Evolutionary conservation across 2,329 filamentous ascomycete genomes (phyloP), one percentile per base, ranked within the genome.

Genomic region (Fusarium luffae): DNA sequence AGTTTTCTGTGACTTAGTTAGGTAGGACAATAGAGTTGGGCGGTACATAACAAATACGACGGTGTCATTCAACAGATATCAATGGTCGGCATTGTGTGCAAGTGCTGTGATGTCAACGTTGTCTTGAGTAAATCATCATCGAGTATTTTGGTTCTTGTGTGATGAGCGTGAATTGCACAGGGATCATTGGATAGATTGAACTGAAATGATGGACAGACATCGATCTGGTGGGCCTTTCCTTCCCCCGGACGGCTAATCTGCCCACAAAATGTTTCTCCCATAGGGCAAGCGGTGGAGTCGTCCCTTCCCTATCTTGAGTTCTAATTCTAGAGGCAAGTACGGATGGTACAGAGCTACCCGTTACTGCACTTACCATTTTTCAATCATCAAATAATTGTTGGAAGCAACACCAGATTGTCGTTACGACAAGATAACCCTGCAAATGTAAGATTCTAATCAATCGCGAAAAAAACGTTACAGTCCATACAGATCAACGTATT

Each of bases 261-360:
- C 51, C 68, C 67, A 70, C 68, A 70, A 70, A 70, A 57, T 70
- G 68, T 70, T 70, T 70, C 67, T 47, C 41, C 34, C 27, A 47
- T 49, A 66, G 47, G 54, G 49, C 49, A 64, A 32, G 41, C 32
- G 37, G 61, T 64, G 51, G 61, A 47, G 59, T 46, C 34, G 18
- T 37, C 21, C n/a, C 28, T 37, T 50, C 30, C 30, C 19, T 32
- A 30, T 10, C 18, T 48, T 11, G 34, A 32, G 46, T 23, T 49
- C 18, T 11, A 32, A 32, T 49, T 32, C n/a, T 32, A 19, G n/a
- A 34, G 47, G 30, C 28, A 25, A 50, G 8, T 34, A 37, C 34
- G 32, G 32, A 34, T 34, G 9, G 3, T 11, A 37, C 34, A 37
- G 9, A 37, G 18, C n/a, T n/a, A 37, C 28, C 12, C 10, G 34